Evolutionary conservation across 2,329 filamentous ascomycete genomes (phyloP).

Genomic region (Trichoderma semiorbis): DNA sequence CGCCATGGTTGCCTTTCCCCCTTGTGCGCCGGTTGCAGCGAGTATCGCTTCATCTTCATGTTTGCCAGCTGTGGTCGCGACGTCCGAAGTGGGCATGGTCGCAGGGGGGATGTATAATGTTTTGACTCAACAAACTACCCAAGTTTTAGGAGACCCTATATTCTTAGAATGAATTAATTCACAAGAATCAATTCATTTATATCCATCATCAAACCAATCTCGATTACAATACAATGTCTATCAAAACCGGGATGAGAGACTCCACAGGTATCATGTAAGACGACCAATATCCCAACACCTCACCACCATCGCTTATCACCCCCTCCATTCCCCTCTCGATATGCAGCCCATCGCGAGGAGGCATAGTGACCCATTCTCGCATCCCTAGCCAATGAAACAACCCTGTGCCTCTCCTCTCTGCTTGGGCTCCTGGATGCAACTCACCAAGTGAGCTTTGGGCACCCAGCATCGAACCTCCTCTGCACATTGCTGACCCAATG

Average conservation of each 20-base stretch:
- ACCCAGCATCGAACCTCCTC: background rate
- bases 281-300: background rate
- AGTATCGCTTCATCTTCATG: background rate
- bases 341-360: background rate
- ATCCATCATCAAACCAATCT: background rate
- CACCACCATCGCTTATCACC: background rate
- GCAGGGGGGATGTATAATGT: no score
- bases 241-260: background rate
- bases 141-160: background rate
- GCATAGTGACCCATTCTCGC: background rate
- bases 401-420: background rate
- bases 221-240: background rate
- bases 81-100: no score
- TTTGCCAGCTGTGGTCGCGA: no score
- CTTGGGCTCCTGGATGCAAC: background rate
- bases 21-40: background rate
- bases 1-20: no score
- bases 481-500: background rate
- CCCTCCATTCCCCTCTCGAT: background rate
- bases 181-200: background rate
- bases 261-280: background rate
- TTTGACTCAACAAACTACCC: no score
- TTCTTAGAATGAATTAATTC: background rate
- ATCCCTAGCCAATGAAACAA: background rate
- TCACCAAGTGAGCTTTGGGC: background rate